Base-by-base conservation (phyloP, 2,329 filamentous ascomycete species). In the Fonsecaea nubica region DNA sequence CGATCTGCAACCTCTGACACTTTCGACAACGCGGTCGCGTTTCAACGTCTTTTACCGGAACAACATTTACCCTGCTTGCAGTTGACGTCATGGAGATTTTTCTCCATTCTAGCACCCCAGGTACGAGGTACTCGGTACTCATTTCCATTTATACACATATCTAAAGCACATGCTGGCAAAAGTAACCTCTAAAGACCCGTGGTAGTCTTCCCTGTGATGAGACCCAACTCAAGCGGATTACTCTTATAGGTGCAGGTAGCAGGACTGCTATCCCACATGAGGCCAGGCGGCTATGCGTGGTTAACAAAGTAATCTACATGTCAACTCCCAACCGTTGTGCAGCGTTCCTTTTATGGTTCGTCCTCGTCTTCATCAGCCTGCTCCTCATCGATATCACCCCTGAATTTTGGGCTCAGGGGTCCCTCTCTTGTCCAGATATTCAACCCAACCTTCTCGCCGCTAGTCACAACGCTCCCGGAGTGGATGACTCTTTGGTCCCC, bases 401-500 rank as follows among this genome's bases (percentile, higher is more conserved):
- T 33, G 21, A 60, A 21, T 35, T 18, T 60, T 21, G 15, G 25
- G 35, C 58, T 45, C 58, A 60, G 30, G 3, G 45, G 45, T 4
- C 45, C 45, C 45, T 50, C 45, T 30, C 45, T 25, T 12, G 45
- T 50, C 87, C 87, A 89, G 67, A 89, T 87, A 76, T 89, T 89
- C 76, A 89, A 75, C 0, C 86, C 87, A 63, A 88, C 81, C 78
- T 89, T 89, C 45, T 77, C 80, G 1, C 87, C 87, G 45, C 75
- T 79, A 56, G 77, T 76, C 0, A 89, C 86, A 8, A 86, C 86
- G 72, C 87, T 77, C 4, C 85, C 86, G 48, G 86, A 85, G 80
- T 89, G 87, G 80, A 86, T 86, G 35, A 84, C 86, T 76, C 88
- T 85, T 64, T 80, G 78, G 72, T 86, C 86, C 12, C 85, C 86